Conservation (phyloP, 2,329 filamentous ascomycete species). For the Exophiala lecanii-corni region DNA sequence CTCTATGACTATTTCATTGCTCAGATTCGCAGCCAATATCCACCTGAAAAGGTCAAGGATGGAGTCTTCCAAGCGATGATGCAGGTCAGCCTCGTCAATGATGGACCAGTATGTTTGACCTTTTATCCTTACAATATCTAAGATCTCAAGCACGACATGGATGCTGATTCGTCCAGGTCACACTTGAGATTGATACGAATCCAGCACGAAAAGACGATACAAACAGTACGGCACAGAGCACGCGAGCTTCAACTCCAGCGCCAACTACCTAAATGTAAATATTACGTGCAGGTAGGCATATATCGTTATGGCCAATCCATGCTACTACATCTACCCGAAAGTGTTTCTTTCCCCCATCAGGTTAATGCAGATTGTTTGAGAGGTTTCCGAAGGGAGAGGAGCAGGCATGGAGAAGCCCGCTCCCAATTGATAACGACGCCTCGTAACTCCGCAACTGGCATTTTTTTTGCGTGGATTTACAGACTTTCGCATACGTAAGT, state of each 20-base stretch:
- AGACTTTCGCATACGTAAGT: too few species aligned
- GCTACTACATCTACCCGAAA: too few species aligned
- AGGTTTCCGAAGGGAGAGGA: not conserved
- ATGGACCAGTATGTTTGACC: constrained; percentile 61
- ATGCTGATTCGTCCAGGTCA: constrained; percentile 25
- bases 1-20: constrained; percentile 81
- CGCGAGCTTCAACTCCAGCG: constrained; percentile 10
- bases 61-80: constrained; percentile 99
- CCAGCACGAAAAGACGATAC: constrained; percentile 35
- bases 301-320: too few species aligned
- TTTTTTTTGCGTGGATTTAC: not conserved
- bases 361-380: too few species aligned
- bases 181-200: constrained; percentile 44
- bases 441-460: not conserved
- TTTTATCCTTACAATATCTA: too few species aligned
- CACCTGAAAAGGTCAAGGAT: constrained; percentile 74
- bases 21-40: constrained; percentile 69
- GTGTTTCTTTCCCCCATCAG: too few species aligned
- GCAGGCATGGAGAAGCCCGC: constrained; percentile 20
- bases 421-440: constrained; percentile 5
- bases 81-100: constrained; percentile 90
- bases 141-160: too few species aligned
- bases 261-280: not conserved
- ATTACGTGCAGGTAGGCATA: not conserved
- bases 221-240: constrained; percentile 14